Evolutionary conservation across 1,284 basidiomycete species (phyloP).

Genomic region (Anthracocystis walkeri): DNA sequence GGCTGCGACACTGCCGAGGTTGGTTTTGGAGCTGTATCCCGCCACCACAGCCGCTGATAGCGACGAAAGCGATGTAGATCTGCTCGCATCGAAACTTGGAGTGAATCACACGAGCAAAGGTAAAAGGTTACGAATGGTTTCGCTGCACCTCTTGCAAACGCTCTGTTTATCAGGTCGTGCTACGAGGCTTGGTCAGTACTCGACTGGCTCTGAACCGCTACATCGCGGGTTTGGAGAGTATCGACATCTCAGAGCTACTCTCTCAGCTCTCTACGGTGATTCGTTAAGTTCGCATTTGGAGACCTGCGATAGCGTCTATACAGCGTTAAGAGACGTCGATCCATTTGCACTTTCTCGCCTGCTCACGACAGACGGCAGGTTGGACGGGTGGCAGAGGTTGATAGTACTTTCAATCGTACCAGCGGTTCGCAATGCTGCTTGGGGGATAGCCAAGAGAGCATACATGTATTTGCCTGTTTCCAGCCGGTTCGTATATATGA

Average conservation of each 20-base stretch:
- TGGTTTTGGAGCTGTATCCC: conserved; percentile 36
- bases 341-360: conserved; percentile 15
- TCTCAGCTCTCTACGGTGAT: not conserved
- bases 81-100: not conserved
- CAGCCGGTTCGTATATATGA: not conserved
- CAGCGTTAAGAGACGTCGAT: conserved; percentile 15
- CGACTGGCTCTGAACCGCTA: not conserved
- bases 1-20: conserved; percentile 23
- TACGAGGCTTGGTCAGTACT: conserved; percentile 35
- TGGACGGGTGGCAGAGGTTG: conserved; percentile 37
- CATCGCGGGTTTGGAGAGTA: conserved; percentile 26
- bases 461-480: conserved; percentile 42
- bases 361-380: not conserved
- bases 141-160: conserved; percentile 25
- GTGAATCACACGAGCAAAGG: not conserved
- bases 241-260: not conserved
- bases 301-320: conserved; percentile 27
- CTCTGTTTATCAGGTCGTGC: conserved; percentile 36
- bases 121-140: conserved; percentile 6
- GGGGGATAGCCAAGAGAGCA: conserved; percentile 29
- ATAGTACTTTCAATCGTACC: conserved; percentile 24
- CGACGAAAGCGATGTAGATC: not conserved
- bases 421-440: conserved; percentile 19
- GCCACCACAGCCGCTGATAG: not conserved
- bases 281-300: not conserved